These are phyloP conservation scores for Inga laurina DNA, from an alignment of 306 rosid genomes.

Conservation along the genomic window DNA sequence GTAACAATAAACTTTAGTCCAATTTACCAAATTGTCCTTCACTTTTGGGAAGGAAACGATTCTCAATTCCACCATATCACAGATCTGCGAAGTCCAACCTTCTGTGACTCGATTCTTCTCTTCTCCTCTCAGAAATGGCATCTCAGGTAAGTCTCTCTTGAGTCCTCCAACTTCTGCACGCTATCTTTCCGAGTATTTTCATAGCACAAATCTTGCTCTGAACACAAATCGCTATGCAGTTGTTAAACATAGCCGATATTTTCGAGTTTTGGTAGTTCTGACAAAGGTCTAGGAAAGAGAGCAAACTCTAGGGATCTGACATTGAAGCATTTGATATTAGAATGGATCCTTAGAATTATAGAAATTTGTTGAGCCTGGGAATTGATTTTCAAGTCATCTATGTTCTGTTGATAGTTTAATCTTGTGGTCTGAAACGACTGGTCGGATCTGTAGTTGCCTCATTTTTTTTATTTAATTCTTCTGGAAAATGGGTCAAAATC, in stretches of 20 bases:
- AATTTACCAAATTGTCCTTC: neutral
- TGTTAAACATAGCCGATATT: neutral
- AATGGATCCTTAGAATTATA: neutral
- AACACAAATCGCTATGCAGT: neutral
- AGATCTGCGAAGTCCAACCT: neutral
- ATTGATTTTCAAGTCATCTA: neutral
- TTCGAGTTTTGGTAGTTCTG: neutral
- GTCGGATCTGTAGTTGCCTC: constrained; percentile 23
- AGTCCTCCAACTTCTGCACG: neutral
- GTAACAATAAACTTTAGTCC: neutral
- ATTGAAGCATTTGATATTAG: neutral
- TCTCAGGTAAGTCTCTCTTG: constrained; percentile 3
- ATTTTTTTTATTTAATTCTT: neutral
- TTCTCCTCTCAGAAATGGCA: neutral
- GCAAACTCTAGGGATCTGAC: neutral
- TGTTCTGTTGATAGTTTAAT: neutral
- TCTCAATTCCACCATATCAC: neutral
- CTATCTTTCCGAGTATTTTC: neutral
- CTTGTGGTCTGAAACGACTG: neutral
- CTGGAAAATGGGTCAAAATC: neutral
- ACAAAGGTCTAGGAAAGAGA: neutral
- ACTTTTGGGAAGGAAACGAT: neutral
- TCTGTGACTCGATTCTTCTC: neutral
- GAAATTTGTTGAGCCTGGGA: neutral
- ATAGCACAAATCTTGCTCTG: neutral